Percentiles rank a stretch among this genome's conserved stretches.
These are phyloP conservation scores for Lithocarpus polystachyus DNA, from an alignment of 306 rosid species.

Conservation along the genomic window DNA sequence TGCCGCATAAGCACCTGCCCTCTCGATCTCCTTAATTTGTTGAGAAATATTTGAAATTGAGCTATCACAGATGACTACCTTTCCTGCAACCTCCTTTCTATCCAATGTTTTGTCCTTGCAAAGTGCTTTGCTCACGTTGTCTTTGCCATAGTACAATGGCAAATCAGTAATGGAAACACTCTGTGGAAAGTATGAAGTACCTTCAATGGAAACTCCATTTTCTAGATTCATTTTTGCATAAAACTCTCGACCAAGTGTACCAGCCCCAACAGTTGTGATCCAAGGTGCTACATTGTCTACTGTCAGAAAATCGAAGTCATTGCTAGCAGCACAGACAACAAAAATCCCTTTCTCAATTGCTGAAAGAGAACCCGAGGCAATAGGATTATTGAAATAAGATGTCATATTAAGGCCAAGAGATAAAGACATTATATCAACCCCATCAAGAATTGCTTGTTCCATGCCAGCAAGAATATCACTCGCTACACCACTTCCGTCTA, in stretches of 20 bases:
- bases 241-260: not conserved
- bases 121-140: not conserved
- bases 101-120: not conserved
- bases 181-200: not conserved
- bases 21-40: not conserved
- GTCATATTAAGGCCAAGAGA: not conserved
- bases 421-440: too few species aligned
- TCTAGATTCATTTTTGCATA: not conserved
- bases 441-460: not conserved
- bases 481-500: not conserved
- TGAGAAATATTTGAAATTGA: too few species aligned
- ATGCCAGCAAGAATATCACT: not conserved
- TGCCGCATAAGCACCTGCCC: not conserved
- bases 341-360: not conserved
- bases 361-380: slow-evolving; percentile 1
- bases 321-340: not conserved
- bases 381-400: not conserved
- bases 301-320: not conserved
- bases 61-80: slow-evolving; percentile 3
- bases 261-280: slow-evolving; percentile 22
- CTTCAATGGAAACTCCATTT: not conserved
- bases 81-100: slow-evolving; percentile 3
- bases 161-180: not conserved
- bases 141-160: slow-evolving; percentile 10
- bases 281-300: slow-evolving; percentile 13